A percentile compares a stretch with the other conserved stretches of the same genome.
These are phyloP conservation scores for Fusarium goolgardi DNA, from an alignment of 2,329 filamentous ascomycete genomes.

Conservation along the genomic window DNA sequence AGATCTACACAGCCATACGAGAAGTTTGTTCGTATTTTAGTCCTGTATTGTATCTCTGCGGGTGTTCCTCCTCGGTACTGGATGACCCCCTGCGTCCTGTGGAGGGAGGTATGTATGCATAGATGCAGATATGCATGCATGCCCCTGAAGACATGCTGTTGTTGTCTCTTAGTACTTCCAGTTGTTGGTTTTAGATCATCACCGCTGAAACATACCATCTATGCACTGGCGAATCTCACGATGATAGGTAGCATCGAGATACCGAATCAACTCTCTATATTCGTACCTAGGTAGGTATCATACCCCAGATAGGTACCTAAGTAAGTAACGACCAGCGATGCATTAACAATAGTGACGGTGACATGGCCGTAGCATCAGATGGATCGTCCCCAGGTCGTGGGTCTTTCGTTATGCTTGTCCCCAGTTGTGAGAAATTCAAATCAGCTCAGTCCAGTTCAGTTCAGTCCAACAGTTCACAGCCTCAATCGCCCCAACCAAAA, in stretches of 20 bases:
- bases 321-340: not conserved
- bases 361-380: conserved; percentile 35
- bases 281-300: not conserved
- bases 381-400: conserved; percentile 44
- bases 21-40: conserved; percentile 41
- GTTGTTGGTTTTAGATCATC: not conserved
- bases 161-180: conserved; percentile 8
- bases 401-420: conserved; percentile 23
- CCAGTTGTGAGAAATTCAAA: conserved; percentile 12
- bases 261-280: not conserved
- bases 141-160: conserved; percentile 23
- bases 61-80: conserved; percentile 38
- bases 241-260: conserved; percentile 1
- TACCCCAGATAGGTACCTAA: not conserved
- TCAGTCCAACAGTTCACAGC: conserved; percentile 35
- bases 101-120: conserved; percentile 25
- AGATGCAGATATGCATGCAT: conserved; percentile 24
- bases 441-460: conserved; percentile 5
- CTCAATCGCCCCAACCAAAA: conserved; percentile 43
- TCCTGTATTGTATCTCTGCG: conserved; percentile 16
- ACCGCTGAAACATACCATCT: conserved; percentile 11
- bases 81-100: conserved; percentile 35
- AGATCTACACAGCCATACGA: conserved; percentile 39
- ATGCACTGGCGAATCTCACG: not conserved
- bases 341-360: not conserved